phyloP scores from a whole-genome alignment of 495 filamentous ascomycete genomes.

The Penicillium herquei region DNA sequence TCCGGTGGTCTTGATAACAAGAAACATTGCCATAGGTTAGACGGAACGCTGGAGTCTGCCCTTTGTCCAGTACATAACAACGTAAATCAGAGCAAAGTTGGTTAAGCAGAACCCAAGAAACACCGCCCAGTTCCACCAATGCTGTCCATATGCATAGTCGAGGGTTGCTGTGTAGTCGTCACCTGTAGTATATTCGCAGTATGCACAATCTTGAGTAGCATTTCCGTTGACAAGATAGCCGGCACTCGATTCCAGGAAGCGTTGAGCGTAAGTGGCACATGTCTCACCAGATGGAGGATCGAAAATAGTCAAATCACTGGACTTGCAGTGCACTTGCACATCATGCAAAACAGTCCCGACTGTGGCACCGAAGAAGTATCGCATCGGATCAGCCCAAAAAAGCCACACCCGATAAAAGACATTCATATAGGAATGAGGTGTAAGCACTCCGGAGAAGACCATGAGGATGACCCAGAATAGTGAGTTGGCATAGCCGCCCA shows the following conservation, averaged over 20 bases:
- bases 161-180: conserved; percentile 62
- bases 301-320: conserved; percentile 62
- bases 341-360: conserved; percentile 69
- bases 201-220: conserved; percentile 44
- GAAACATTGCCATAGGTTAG: too few relatives aligned
- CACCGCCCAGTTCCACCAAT: conserved; percentile 72
- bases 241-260: conserved; percentile 62
- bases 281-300: conserved; percentile 57
- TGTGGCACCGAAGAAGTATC: conserved; percentile 76
- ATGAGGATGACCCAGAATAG: conserved; percentile 57
- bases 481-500: too few relatives aligned
- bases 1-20: too few relatives aligned
- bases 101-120: conserved; percentile 67
- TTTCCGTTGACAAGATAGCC: conserved; percentile 61
- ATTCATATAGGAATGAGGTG: conserved; percentile 74
- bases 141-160: conserved; percentile 57
- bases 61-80: conserved; percentile 32
- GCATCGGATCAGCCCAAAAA: conserved; percentile 82
- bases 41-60: too few relatives aligned
- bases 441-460: conserved; percentile 79
- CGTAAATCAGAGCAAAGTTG: conserved; percentile 70
- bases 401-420: conserved; percentile 76
- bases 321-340: conserved; percentile 55
- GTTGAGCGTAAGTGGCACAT: conserved; percentile 69
- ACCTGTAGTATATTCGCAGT: conserved; percentile 58